Percentiles rank a stretch among this genome's conserved stretches.
Conservation (phyloP, 441 rosid species). For the Eruca vesicaria region DNA sequence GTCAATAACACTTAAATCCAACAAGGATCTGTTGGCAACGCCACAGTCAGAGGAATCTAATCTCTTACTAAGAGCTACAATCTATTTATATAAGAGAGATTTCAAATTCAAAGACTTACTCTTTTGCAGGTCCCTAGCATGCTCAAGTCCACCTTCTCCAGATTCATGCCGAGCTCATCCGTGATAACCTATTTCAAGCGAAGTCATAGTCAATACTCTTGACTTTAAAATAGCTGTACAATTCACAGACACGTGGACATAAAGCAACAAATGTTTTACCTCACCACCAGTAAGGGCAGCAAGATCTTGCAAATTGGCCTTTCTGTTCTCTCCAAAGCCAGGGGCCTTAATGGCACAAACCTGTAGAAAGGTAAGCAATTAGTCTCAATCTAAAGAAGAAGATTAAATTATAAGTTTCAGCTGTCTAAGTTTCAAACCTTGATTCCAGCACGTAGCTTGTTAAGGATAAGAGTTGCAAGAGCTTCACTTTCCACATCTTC, state of each 20-base stretch:
- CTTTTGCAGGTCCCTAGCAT: slow-evolving; percentile 86
- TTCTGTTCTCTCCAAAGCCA: slow-evolving; percentile 89
- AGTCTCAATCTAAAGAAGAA: not conserved
- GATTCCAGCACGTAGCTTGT: slow-evolving; percentile 90
- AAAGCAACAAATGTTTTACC: slow-evolving; percentile 35
- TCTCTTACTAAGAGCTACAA: not conserved
- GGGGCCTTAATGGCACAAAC: slow-evolving; percentile 95
- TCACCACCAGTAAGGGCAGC: slow-evolving; percentile 80
- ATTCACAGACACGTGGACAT: not conserved
- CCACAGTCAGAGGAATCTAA: not conserved
- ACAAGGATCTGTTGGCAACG: not conserved
- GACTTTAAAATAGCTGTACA: not conserved
- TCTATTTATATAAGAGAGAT: not conserved
- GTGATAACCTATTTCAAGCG: slow-evolving; percentile 56
- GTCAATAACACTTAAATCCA: not conserved
- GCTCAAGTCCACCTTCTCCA: slow-evolving; percentile 70
- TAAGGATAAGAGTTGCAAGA: slow-evolving; percentile 77
- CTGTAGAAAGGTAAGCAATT: slow-evolving; percentile 32
- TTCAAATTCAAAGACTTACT: slow-evolving; percentile 35
- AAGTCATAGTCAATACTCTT: not conserved
- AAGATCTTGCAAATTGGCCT: slow-evolving; percentile 72
- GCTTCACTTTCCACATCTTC: slow-evolving; percentile 94
- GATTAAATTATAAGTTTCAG: not conserved
- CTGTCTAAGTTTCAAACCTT: slow-evolving; percentile 44
- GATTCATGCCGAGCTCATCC: slow-evolving; percentile 84